Percentiles rank a stretch among this genome's conserved stretches.
Conservation (phyloP, 345 rosid genomes). For the Excoecaria cochinchinensis region DNA sequence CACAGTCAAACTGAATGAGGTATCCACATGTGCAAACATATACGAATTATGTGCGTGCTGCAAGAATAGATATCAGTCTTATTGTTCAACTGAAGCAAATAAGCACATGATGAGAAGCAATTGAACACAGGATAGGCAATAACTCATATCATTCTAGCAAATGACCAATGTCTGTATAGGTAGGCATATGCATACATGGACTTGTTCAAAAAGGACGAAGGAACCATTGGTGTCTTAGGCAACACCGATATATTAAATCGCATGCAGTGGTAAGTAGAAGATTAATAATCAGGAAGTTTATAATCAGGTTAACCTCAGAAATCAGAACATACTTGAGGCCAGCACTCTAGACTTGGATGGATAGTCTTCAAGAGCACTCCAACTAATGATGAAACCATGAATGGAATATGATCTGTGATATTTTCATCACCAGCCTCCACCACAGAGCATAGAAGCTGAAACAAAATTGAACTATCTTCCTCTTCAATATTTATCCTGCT, state of each 20-base stretch:
- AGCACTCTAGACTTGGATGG: constrained; percentile 50
- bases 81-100: neutral
- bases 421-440: constrained; percentile 62
- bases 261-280: neutral
- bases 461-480: constrained; percentile 59
- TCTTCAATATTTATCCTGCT: constrained; percentile 65
- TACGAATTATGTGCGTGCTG: neutral
- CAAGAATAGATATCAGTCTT: neutral
- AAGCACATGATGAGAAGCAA: neutral
- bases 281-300: neutral
- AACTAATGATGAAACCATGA: constrained; percentile 54
- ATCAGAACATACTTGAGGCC: constrained; percentile 63
- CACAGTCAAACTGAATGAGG: neutral
- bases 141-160: neutral
- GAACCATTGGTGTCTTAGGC: neutral
- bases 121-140: neutral
- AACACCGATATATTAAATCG: neutral
- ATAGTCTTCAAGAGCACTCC: constrained; percentile 45
- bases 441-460: constrained; percentile 68
- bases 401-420: constrained; percentile 63
- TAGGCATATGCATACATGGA: neutral
- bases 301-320: constrained; percentile 14
- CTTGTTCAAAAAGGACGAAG: neutral
- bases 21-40: neutral
- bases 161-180: neutral